These are phyloP conservation scores for Nicotiana paniculata DNA, from an alignment of 257 asterid genomes.

Conservation along the genomic window DNA sequence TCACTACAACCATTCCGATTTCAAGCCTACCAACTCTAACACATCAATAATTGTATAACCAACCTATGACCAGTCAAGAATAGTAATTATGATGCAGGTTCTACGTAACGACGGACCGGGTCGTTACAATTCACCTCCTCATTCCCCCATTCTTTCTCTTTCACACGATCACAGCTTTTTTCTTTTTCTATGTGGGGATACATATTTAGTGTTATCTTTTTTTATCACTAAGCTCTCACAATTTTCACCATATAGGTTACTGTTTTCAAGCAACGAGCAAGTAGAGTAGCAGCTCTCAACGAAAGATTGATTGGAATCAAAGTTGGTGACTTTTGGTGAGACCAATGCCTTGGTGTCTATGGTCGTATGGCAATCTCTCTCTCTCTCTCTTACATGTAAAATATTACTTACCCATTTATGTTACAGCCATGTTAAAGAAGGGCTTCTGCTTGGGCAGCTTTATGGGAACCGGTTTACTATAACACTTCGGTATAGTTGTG, in stretches of 20 bases:
- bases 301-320: constrained; percentile 72
- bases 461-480: constrained; percentile 87
- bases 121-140: background rate
- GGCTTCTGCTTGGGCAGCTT: constrained; percentile 88
- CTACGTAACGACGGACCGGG: too few relatives aligned
- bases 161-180: background rate
- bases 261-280: constrained; percentile 82
- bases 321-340: constrained; percentile 96
- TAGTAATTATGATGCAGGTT: too few relatives aligned
- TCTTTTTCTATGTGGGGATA: background rate
- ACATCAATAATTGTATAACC: too few relatives aligned
- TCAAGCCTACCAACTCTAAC: too few relatives aligned
- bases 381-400: background rate
- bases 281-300: constrained; percentile 74
- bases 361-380: background rate
- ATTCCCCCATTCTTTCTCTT: background rate
- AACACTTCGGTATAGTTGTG: constrained; percentile 54
- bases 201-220: background rate
- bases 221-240: background rate
- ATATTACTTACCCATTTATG: background rate
- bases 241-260: constrained; percentile 55
- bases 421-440: constrained; percentile 81
- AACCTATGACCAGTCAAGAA: too few relatives aligned
- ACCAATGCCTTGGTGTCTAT: constrained; percentile 4
- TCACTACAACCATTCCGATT: too few relatives aligned